Evolutionary conservation across 805 yeast genomes (phyloP).

Genomic region (Suhomyces vadensis): DNA sequence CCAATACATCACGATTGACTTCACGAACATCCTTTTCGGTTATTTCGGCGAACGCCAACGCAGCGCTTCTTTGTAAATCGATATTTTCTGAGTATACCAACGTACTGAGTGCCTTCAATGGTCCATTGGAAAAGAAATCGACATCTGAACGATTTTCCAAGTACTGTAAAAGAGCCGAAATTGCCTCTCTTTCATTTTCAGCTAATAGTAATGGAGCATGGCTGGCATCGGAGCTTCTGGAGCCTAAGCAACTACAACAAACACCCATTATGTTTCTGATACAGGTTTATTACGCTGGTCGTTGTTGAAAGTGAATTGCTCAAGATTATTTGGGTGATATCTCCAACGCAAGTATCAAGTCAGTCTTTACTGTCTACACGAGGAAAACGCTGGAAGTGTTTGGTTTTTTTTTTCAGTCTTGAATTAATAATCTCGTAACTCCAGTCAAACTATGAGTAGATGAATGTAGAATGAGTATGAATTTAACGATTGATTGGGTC

Average conservation of each 20-base stretch:
- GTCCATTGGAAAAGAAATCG: constrained; percentile 86
- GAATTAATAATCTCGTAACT: neutral
- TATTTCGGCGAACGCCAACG: constrained; percentile 96
- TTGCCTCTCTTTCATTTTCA: constrained; percentile 96
- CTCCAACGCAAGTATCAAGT: no score
- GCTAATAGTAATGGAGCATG: constrained; percentile 79
- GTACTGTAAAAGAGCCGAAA: constrained; percentile 82
- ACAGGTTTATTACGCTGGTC: no score
- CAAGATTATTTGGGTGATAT: no score
- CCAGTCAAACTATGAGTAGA: neutral
- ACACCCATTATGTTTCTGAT: constrained; percentile 35
- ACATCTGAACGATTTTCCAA: constrained; percentile 84
- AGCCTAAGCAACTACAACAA: constrained; percentile 43
- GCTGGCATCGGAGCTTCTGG: constrained; percentile 53
- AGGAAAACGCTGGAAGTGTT: neutral
- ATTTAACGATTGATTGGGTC: constrained; percentile 2
- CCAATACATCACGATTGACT: constrained; percentile 87
- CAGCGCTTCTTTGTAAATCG: constrained; percentile 95
- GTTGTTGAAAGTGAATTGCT: no score
- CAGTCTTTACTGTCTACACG: neutral
- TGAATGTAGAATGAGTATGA: neutral
- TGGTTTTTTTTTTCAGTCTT: neutral
- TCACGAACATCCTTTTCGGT: constrained; percentile 94
- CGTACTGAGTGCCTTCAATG: constrained; percentile 84
- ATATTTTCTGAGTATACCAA: constrained; percentile 93